These are phyloP conservation scores for Dalbergia cultrata DNA, from an alignment of 306 rosid genomes.

Conservation along the genomic window DNA sequence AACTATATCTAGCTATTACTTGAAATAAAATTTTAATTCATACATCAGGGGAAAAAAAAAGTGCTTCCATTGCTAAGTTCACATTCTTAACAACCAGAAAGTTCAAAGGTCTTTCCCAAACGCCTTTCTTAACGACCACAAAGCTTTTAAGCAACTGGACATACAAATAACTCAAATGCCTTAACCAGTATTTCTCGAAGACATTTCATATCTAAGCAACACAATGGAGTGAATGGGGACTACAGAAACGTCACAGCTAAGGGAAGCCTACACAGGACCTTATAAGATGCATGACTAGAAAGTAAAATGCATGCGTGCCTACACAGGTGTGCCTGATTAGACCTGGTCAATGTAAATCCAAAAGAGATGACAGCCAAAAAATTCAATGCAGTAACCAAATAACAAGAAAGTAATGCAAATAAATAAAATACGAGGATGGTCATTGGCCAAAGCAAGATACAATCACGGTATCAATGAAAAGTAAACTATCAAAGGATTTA, in stretches of 20 bases:
- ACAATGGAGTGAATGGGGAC: too few species aligned
- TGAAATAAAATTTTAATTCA: constrained; percentile 7
- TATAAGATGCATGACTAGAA: too few species aligned
- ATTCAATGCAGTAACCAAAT: constrained; percentile 1
- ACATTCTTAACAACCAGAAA: constrained; percentile 1
- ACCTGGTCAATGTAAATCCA: constrained; percentile 17
- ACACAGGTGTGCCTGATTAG: constrained; percentile 14
- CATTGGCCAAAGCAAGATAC: constrained; percentile 7
- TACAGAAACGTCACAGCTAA: too few species aligned
- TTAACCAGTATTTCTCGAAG: constrained; percentile 25
- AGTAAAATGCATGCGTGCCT: not conserved
- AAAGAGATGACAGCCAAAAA: constrained; percentile 32
- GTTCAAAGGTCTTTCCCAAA: constrained; percentile 14
- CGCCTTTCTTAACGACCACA: too few species aligned
- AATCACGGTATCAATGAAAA: not conserved
- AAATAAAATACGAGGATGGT: not conserved
- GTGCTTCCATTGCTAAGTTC: not conserved
- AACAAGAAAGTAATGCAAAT: constrained; percentile 4
- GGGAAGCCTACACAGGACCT: too few species aligned
- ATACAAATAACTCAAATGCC: not conserved
- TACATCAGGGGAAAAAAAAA: constrained; percentile 15
- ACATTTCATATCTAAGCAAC: constrained; percentile 11
- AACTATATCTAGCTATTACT: not conserved
- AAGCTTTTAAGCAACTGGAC: not conserved
- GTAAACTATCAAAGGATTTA: constrained; percentile 15